A percentile compares a stretch with the other conserved stretches of the same genome.
Evolutionary conservation across 2,329 filamentous ascomycete genomes (phyloP).

Genomic region (Colletotrichum godetiae): DNA sequence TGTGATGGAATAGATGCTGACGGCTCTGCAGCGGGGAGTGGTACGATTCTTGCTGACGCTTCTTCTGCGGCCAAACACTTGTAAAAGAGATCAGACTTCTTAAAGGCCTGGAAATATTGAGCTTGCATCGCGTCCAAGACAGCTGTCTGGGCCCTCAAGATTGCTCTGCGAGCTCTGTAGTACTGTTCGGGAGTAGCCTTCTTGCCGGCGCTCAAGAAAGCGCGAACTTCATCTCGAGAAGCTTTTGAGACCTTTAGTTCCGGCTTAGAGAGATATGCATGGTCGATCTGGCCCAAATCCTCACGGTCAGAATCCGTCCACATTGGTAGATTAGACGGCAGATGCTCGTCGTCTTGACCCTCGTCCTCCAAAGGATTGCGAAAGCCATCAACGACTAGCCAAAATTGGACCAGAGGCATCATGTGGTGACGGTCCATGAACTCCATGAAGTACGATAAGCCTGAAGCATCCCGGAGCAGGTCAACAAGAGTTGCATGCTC

Average conservation of each 20-base stretch:
- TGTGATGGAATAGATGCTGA: conserved; percentile 11
- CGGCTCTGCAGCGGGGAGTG: conserved; percentile 14
- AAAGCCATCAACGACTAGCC: conserved; percentile 97
- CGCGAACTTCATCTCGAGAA: conserved; percentile 76
- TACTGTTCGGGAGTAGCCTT: conserved; percentile 85
- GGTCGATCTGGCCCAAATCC: conserved; percentile 91
- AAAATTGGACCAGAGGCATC: conserved; percentile 95
- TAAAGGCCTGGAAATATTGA: conserved; percentile 85
- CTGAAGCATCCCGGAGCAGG: conserved; percentile 88
- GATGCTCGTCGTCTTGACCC: conserved; percentile 75
- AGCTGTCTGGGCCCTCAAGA: conserved; percentile 83
- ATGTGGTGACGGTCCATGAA: conserved; percentile 94
- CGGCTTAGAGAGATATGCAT: conserved; percentile 85
- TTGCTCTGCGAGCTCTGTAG: conserved; percentile 81
- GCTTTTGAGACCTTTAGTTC: conserved; percentile 82
- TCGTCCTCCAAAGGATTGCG: conserved; percentile 91
- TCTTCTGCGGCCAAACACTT: conserved; percentile 95
- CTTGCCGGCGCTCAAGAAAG: conserved; percentile 83
- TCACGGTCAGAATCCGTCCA: conserved; percentile 88
- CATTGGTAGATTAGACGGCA: conserved; percentile 69
- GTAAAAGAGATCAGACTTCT: conserved; percentile 92
- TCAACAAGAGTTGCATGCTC: conserved; percentile 84
- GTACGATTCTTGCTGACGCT: conserved; percentile 54
- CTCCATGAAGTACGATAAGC: conserved; percentile 98
- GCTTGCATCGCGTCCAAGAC: conserved; percentile 88